Base-by-base conservation (phyloP, 768 basidiomycete species). In the Boletus reticulatus region DNA sequence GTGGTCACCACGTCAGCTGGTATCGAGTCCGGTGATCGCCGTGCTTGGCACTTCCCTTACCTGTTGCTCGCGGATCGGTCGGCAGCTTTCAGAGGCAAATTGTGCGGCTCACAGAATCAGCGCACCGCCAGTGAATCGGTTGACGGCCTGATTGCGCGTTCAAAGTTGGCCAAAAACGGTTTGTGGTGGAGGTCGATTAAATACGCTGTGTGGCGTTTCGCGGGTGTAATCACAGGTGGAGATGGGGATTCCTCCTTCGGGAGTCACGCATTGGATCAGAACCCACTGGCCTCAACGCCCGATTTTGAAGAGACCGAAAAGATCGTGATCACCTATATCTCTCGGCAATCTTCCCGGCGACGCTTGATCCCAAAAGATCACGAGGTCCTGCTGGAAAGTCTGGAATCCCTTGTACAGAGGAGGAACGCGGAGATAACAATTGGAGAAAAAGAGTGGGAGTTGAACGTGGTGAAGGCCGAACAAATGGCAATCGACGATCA, bases 121-220 rank as follows among this genome's bases (percentile, higher is more conserved):
- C 77, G 92, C 17, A 91, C 82, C 0, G 90, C 89, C 0, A 81
- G 86, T 2, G 84, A 85, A 66, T 85, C 91, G 9, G 76, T 80
- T 71, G 78, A 85, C 45, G 69, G 74, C 55, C 83, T 87, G 77
- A 37, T 67, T 34, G 60, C 64, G 38, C 62, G 71, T 6, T 72
- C 71, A 39, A 79, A 76, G 7, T 24, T 71, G 53, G 62, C 63
- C 19, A 27, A 43, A 16, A 34, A 49, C 32, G 81, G 80, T 29
- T 79, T 78, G 42, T 94, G 89, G 89, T 94, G 91, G 90, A 84
- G 85, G 64, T 82, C 86, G n/a, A 66, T 94, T 20, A 75, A 87
- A 34, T 68, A 79, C 37, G 80, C 80, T 4, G 79, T 93, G 29
- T 79, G 89, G 72, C 75, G 81, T 48, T 92, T 88, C 59, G 84